Base-by-base conservation (phyloP, 176 grass and related monocot species). In the Puya raimondii region DNA sequence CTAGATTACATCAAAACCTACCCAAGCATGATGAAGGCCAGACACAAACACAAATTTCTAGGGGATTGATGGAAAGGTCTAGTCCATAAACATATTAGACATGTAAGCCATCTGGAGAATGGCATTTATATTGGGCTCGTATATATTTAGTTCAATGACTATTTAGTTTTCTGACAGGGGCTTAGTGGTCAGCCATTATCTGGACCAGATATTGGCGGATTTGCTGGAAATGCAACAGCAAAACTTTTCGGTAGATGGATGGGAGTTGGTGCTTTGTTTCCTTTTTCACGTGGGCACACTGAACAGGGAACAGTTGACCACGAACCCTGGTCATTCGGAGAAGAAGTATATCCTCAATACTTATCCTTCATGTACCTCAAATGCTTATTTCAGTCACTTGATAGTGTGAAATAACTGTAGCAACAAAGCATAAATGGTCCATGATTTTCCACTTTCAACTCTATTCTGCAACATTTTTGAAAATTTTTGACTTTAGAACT, bases 191-290 rank as follows among this genome's bases (percentile, higher is more conserved):
- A 96, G 68, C 93, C 93, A 66, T 87, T 89, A 12, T 85, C 93
- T 56, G 93, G 93, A 69, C 93, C 93, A 66, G 93, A 96, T 81
- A 90, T 96, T 83, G 93, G 93, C 67, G 93, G 92, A 18, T 96
- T 92, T 81, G 88, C 81, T 65, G 93, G 93, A 74, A 82, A 96
- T 76, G 93, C 93, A 5, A 92, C 88, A 69, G 86, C 93, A 47
- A 96, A 79, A 83, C 88, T 96, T 71, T 96, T 96, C 52, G 93
- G 88, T 49, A 87, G 93, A 79, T 96, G 93, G 93, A 92, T 96
- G 86, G 93, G 88, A 66, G 29, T 96, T 33, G 88, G 86, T 69
- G 78, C 88, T 12, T 61, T 96, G 61, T 96, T 96, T 85, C 93
- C 88, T 66, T 96, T 96, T 82, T 89, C 84, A 73, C 88, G 93